A percentile compares a stretch with the other conserved stretches of the same genome.
phyloP scores from a whole-genome alignment of 2,329 filamentous ascomycete species.

The Emmonsia crescens region DNA sequence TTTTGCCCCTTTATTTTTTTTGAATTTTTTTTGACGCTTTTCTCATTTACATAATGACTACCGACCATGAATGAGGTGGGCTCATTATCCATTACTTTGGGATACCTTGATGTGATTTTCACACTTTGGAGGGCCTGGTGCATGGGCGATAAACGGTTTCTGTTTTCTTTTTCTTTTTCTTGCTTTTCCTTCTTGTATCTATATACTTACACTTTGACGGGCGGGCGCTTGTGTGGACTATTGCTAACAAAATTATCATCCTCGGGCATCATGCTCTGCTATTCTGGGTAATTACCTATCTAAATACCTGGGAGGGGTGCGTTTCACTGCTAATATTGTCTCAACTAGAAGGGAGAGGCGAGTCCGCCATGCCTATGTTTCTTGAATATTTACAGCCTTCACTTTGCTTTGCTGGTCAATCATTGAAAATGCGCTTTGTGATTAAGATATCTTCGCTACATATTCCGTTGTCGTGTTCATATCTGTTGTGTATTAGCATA shows the following conservation, averaged over 20 bases:
- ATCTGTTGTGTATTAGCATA: neutral
- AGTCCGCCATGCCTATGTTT: neutral
- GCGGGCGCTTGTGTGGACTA: neutral
- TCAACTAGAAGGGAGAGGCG: neutral
- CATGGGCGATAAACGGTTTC: neutral
- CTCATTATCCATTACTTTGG: neutral
- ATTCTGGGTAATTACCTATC: neutral
- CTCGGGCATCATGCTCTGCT: neutral
- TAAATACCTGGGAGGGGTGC: neutral
- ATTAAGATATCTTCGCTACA: neutral
- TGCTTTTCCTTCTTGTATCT: constrained; percentile 9
- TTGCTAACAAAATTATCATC: neutral
- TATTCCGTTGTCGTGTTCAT: neutral
- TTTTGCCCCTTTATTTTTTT: neutral
- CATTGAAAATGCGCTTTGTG: neutral
- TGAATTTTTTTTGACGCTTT: neutral
- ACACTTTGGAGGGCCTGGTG: neutral
- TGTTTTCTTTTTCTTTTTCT: constrained; percentile 10
- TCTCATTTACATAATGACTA: neutral
- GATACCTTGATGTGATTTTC: neutral
- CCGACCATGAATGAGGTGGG: neutral
- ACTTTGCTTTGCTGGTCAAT: neutral
- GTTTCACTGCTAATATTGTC: neutral
- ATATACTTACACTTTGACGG: constrained; percentile 5
- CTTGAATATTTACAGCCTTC: neutral